Conservation (phyloP, 2,329 filamentous ascomycete genomes). For the Colletotrichum sp. region DNA sequence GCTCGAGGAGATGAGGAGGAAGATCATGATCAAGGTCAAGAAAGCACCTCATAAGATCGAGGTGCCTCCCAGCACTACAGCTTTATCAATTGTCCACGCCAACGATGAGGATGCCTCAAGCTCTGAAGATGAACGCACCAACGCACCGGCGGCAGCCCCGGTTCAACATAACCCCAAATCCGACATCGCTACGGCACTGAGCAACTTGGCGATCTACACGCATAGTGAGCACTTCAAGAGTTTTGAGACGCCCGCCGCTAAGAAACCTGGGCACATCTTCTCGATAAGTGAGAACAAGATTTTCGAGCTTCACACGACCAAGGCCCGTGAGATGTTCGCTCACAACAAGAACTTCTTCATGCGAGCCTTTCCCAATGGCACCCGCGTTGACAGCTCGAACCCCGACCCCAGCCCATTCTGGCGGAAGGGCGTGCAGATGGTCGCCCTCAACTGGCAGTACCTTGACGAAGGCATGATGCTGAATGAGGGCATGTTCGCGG, state of each 20-base stretch:
- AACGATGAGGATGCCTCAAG: slow-evolving; percentile 43
- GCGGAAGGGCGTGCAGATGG: slow-evolving; percentile 96
- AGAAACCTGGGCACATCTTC: slow-evolving; percentile 73
- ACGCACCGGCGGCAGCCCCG: neutral
- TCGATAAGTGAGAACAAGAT: slow-evolving; percentile 88
- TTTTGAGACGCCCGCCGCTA: slow-evolving; percentile 68
- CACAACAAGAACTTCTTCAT: slow-evolving; percentile 91
- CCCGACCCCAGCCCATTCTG: slow-evolving; percentile 91
- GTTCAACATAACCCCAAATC: slow-evolving; percentile 51
- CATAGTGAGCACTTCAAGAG: slow-evolving; percentile 80
- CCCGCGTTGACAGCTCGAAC: slow-evolving; percentile 86
- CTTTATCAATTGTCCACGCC: slow-evolving; percentile 32
- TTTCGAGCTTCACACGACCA: slow-evolving; percentile 57
- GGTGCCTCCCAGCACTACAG: slow-evolving; percentile 31
- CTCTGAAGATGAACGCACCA: slow-evolving; percentile 46
- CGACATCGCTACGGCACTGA: slow-evolving; percentile 71
- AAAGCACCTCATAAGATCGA: slow-evolving; percentile 47
- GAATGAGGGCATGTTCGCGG: slow-evolving; percentile 97
- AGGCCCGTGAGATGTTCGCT: slow-evolving; percentile 75
- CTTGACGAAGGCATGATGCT: slow-evolving; percentile 94
- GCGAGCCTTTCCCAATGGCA: slow-evolving; percentile 85
- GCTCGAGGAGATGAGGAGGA: slow-evolving; percentile 73
- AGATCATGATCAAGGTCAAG: slow-evolving; percentile 86
- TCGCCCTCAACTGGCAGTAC: slow-evolving; percentile 96
- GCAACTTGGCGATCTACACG: slow-evolving; percentile 82